Conservation (phyloP, 2,329 filamentous ascomycete species). For the Ophiostoma sp. region DNA sequence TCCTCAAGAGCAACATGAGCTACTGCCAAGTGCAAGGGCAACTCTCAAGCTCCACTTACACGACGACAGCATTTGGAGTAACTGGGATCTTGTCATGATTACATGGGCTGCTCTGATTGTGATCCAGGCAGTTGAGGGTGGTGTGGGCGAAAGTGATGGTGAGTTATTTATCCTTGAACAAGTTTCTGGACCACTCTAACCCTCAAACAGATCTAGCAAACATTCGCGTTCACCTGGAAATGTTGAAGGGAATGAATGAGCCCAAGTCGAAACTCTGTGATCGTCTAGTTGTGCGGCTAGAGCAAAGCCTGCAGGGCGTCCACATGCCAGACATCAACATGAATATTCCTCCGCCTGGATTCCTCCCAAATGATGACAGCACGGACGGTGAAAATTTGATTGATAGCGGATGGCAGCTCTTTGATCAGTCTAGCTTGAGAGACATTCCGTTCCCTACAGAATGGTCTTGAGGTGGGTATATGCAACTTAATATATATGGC, state of each 20-base stretch:
- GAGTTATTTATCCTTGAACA: background rate
- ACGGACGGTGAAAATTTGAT: background rate
- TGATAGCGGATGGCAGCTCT: conserved; percentile 25
- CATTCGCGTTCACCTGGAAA: conserved; percentile 24
- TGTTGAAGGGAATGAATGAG: conserved; percentile 23
- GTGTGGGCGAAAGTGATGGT: conserved; percentile 23
- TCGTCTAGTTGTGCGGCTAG: conserved; percentile 21
- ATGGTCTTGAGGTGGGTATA: background rate
- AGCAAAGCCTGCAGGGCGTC: conserved; percentile 23
- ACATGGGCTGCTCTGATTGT: conserved; percentile 27
- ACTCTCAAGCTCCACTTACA: conserved; percentile 25
- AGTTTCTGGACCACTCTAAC: background rate
- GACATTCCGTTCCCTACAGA: conserved; percentile 18
- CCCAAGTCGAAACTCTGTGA: conserved; percentile 20
- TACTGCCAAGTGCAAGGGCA: conserved; percentile 24
- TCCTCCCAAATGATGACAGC: background rate
- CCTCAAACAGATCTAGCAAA: conserved; percentile 19
- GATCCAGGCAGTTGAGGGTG: conserved; percentile 24
- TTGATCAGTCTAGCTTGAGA: conserved; percentile 25
- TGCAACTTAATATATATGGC: background rate
- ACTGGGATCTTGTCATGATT: conserved; percentile 28
- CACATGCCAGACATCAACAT: conserved; percentile 15
- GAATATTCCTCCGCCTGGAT: background rate
- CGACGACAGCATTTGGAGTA: conserved; percentile 26
- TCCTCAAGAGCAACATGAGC: conserved; percentile 26